Conservation (phyloP, 371 early-diverging fungal species). For the Furculomyces boomerangus region DNA sequence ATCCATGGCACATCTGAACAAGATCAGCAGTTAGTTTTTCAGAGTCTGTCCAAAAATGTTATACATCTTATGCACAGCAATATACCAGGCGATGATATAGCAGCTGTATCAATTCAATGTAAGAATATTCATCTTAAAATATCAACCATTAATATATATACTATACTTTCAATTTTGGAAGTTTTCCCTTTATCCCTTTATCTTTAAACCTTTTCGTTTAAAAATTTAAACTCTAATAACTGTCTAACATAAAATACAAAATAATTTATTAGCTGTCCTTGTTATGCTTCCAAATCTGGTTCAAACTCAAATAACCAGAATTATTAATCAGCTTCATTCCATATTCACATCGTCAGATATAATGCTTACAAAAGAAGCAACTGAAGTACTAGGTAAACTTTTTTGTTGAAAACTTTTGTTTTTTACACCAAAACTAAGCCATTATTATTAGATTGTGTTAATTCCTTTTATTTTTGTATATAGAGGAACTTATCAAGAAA, state of each 20-base stretch:
- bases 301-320: slow-evolving; percentile 12
- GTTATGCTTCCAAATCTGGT: slow-evolving; percentile 14
- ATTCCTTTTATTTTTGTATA: slow-evolving; percentile 1
- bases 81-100: neutral
- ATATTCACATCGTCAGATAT: slow-evolving; percentile 8
- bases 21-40: neutral
- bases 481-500: slow-evolving; percentile 9
- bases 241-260: neutral
- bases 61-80: neutral
- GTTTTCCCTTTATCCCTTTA: neutral
- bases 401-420: neutral
- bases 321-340: slow-evolving; percentile 9
- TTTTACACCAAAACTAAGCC: neutral
- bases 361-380: slow-evolving; percentile 11
- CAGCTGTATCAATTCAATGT: slow-evolving; percentile 4
- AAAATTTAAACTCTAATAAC: neutral
- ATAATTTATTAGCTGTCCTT: slow-evolving; percentile 6
- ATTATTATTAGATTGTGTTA: neutral
- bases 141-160: neutral
- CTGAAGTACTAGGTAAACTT: slow-evolving; percentile 3
- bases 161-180: neutral
- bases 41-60: neutral
- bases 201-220: neutral
- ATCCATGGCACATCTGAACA: neutral
- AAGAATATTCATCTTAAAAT: neutral